Conservation (phyloP, 805 yeast genomes). For the Myxozyma monticola region DNA sequence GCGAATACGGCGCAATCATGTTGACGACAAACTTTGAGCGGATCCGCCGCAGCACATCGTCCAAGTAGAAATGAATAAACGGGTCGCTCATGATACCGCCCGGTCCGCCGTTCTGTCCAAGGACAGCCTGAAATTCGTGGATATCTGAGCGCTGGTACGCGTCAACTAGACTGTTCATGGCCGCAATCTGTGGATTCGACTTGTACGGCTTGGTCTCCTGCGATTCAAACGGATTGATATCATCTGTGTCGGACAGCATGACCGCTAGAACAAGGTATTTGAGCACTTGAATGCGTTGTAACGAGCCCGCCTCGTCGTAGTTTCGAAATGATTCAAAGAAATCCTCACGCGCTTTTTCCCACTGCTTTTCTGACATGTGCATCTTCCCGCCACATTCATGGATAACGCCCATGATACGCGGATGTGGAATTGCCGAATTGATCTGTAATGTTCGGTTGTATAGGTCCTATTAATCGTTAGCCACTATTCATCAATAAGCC, state of each 20-base stretch:
- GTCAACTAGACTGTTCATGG: slow-evolving; percentile 39
- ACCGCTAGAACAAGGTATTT: slow-evolving; percentile 63
- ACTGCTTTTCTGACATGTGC: slow-evolving; percentile 59
- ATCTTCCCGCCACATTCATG: slow-evolving; percentile 75
- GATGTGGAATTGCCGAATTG: slow-evolving; percentile 70
- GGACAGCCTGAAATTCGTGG: slow-evolving; percentile 28
- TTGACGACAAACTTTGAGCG: slow-evolving; percentile 36
- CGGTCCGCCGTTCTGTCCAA: slow-evolving; percentile 22
- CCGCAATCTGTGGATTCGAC: slow-evolving; percentile 37
- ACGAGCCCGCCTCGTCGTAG: slow-evolving; percentile 67
- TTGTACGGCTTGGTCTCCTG: slow-evolving; percentile 64
- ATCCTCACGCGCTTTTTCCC: slow-evolving; percentile 55
- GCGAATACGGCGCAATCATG: slow-evolving; percentile 37
- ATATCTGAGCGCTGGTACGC: slow-evolving; percentile 38
- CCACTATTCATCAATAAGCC: background rate
- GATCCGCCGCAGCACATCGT: slow-evolving; percentile 34
- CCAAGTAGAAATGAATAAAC: slow-evolving; percentile 31
- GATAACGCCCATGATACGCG: slow-evolving; percentile 69
- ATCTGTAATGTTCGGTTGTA: slow-evolving; percentile 51
- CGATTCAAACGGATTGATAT: slow-evolving; percentile 68
- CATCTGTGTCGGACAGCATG: slow-evolving; percentile 55
- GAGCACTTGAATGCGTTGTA: slow-evolving; percentile 56
- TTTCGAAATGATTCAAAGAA: slow-evolving; percentile 59
- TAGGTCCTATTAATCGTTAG: slow-evolving; percentile 40
- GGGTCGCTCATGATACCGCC: slow-evolving; percentile 32